A percentile compares a stretch with the other conserved stretches of the same genome.
These are phyloP conservation scores for Leptodermis oblonga DNA, from an alignment of 257 asterid species.

Conservation along the genomic window DNA sequence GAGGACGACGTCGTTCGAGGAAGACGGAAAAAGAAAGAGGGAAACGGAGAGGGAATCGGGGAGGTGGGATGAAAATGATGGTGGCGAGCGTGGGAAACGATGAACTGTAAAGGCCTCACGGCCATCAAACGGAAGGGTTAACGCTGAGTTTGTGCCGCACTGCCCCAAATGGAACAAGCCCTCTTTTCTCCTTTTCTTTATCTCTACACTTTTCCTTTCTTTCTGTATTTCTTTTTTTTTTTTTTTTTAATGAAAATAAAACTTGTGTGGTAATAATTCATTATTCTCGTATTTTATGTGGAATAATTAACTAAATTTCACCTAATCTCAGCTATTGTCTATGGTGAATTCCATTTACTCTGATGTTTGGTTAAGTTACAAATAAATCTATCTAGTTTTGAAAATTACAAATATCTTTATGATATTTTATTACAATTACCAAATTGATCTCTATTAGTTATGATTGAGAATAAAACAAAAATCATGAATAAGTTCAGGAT, in stretches of 20 bases:
- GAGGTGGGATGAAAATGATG: slow-evolving; percentile 3
- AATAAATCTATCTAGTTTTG: no score
- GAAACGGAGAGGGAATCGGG: slow-evolving; percentile 2
- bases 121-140: slow-evolving; percentile 60
- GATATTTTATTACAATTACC: no score
- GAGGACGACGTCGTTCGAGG: slow-evolving; percentile 18
- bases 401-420: no score
- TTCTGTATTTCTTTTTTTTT: background rate
- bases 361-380: no score
- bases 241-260: background rate
- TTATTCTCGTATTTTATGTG: background rate
- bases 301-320: no score
- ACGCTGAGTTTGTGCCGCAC: slow-evolving; percentile 18
- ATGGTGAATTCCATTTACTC: no score
- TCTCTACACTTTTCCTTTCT: background rate
- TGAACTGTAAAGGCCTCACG: slow-evolving; percentile 70
- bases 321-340: no score
- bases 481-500: no score
- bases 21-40: slow-evolving; percentile 17
- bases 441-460: no score
- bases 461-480: no score
- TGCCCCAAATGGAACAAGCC: slow-evolving; percentile 12
- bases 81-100: slow-evolving; percentile 40
- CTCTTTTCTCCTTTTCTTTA: slow-evolving; percentile 2
- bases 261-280: background rate